Conservation (phyloP, 2,329 filamentous ascomycete species). For the Endoconidiophora laricicola region DNA sequence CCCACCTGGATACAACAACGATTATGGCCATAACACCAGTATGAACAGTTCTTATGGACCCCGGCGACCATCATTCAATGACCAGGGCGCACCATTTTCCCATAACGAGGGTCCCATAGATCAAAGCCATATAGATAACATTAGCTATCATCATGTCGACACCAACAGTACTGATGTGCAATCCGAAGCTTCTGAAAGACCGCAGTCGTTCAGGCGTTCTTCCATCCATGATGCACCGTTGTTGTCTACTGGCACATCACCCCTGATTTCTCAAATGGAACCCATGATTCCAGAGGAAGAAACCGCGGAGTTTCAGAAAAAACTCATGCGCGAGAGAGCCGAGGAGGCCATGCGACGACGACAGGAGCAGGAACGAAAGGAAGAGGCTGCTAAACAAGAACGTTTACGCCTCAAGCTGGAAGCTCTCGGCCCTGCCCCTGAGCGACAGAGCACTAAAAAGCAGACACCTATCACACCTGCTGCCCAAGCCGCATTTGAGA, state of each 20-base stretch:
- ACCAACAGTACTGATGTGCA: too few relatives aligned
- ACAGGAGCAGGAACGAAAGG: conserved; percentile 51
- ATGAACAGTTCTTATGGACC: background rate
- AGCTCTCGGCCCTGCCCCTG: conserved; percentile 47
- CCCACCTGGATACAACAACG: background rate
- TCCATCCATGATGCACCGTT: too few relatives aligned
- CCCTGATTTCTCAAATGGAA: background rate
- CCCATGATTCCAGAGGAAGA: conserved; percentile 23
- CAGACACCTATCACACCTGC: conserved; percentile 18
- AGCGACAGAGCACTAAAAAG: conserved; percentile 41
- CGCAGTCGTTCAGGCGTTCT: too few relatives aligned
- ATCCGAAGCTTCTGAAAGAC: too few relatives aligned
- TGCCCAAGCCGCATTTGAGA: background rate
- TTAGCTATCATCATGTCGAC: too few relatives aligned
- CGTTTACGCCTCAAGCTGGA: conserved; percentile 58
- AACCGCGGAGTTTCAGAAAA: conserved; percentile 48
- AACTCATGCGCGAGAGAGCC: conserved; percentile 54
- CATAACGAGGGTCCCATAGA: background rate
- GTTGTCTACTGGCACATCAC: too few relatives aligned
- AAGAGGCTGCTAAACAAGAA: conserved; percentile 55
- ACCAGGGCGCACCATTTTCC: background rate
- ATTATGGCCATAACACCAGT: conserved; percentile 1
- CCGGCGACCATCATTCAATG: conserved; percentile 10
- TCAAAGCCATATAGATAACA: too few relatives aligned
- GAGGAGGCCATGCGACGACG: conserved; percentile 53